A percentile compares a stretch with the other conserved stretches of the same genome.
Conservation (phyloP, 306 rosid genomes). For the Medicago truncatula region DNA sequence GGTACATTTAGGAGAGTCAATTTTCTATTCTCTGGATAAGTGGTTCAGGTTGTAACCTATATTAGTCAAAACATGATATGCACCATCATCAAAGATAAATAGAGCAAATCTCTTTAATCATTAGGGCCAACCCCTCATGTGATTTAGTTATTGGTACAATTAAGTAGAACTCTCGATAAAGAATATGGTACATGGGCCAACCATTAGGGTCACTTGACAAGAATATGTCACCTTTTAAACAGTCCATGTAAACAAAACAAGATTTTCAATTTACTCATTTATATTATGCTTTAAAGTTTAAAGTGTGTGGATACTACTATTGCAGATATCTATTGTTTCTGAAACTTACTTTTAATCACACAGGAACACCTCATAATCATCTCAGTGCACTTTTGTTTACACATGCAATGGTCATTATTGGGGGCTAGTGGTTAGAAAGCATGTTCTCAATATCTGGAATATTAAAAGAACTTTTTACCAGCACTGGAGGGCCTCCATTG, state of each 20-base stretch:
- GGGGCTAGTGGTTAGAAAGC: slow-evolving; percentile 35
- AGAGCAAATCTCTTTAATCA: background rate
- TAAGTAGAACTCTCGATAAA: too few relatives aligned
- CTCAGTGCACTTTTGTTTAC: slow-evolving; percentile 24
- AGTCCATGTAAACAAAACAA: slow-evolving; percentile 24
- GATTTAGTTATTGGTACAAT: background rate
- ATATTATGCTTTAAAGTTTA: slow-evolving; percentile 6
- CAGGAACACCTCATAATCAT: slow-evolving; percentile 23
- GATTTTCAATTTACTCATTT: slow-evolving; percentile 28
- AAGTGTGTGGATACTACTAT: slow-evolving; percentile 23
- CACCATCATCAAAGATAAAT: background rate
- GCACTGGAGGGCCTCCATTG: slow-evolving; percentile 39
- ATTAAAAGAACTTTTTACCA: slow-evolving; percentile 30
- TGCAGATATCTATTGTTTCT: slow-evolving; percentile 31
- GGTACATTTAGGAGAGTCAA: background rate
- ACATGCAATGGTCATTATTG: slow-evolving; percentile 31
- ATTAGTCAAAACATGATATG: background rate
- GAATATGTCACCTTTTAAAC: slow-evolving; percentile 18
- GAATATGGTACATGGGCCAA: background rate
- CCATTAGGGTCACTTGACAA: slow-evolving; percentile 9
- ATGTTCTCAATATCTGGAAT: slow-evolving; percentile 30
- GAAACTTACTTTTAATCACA: slow-evolving; percentile 28
- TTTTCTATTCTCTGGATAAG: background rate
- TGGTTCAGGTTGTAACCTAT: background rate
- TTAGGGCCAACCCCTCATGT: slow-evolving; percentile 17